Evolutionary conservation across 2,329 filamentous ascomycete species (phyloP).

Genomic region (Malbranchea zuffiana): DNA sequence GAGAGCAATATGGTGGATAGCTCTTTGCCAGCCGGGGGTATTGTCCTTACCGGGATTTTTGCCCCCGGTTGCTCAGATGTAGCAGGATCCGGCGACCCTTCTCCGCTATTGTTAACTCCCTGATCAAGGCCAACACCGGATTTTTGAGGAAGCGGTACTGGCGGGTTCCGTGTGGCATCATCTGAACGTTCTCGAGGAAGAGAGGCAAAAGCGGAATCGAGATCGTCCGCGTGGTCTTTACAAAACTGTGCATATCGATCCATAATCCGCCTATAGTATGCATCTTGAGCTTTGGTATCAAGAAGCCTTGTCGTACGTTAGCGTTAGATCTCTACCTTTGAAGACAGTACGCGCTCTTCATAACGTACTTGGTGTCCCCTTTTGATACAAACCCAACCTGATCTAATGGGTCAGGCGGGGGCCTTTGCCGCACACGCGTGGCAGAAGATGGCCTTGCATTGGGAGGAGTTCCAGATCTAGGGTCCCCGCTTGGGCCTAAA

Average conservation of each 20-base stretch:
- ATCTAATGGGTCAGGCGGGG: slow-evolving; percentile 59
- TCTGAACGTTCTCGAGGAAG: slow-evolving; percentile 37
- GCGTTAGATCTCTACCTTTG: slow-evolving; percentile 7
- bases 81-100: too few relatives aligned
- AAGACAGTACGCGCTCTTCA: slow-evolving; percentile 5
- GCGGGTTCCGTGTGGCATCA: slow-evolving; percentile 32
- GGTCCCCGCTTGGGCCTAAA: too few relatives aligned
- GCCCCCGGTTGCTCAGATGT: too few relatives aligned
- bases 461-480: too few relatives aligned
- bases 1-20: slow-evolving; percentile 68
- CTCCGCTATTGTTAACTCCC: too few relatives aligned
- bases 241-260: slow-evolving; percentile 86
- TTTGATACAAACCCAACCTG: slow-evolving; percentile 79
- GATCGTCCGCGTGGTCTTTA: slow-evolving; percentile 59
- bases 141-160: slow-evolving; percentile 19
- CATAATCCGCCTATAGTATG: slow-evolving; percentile 77
- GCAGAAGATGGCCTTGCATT: too few relatives aligned
- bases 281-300: slow-evolving; percentile 67
- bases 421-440: slow-evolving; percentile 55
- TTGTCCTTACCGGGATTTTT: too few relatives aligned
- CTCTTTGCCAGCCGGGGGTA: slow-evolving; percentile 45
- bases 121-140: too few relatives aligned
- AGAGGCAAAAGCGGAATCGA: slow-evolving; percentile 64
- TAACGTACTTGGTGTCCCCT: slow-evolving; percentile 65
- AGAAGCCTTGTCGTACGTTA: slow-evolving; percentile 47